These are phyloP conservation scores for Parasitella parasitica DNA, from an alignment of 371 early-diverging fungal genomes.

Conservation along the genomic window DNA sequence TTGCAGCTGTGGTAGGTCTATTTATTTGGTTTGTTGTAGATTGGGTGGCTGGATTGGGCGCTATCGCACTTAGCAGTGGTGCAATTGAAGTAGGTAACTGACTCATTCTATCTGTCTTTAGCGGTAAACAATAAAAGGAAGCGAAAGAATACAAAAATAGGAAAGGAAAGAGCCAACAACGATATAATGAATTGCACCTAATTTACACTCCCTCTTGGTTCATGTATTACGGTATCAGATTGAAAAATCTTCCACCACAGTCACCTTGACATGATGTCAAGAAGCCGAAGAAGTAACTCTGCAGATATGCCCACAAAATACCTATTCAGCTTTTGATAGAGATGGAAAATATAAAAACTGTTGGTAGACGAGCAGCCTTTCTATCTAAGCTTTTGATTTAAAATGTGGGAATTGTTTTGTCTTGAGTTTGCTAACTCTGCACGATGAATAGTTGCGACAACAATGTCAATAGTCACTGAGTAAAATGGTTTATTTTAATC, in stretches of 20 bases:
- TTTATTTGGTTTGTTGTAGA: neutral
- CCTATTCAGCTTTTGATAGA: too few species aligned
- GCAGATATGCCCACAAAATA: too few species aligned
- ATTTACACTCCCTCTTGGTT: neutral
- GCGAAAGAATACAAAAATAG: neutral
- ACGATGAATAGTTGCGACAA: too few species aligned
- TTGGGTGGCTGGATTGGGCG: constrained; percentile 9
- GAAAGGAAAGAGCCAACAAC: neutral
- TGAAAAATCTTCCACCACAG: neutral
- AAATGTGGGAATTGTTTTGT: too few species aligned
- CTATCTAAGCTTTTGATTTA: too few species aligned
- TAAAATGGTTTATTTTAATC: too few species aligned
- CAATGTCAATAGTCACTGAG: too few species aligned
- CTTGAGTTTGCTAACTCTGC: too few species aligned
- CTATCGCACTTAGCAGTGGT: constrained; percentile 16
- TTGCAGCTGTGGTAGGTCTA: constrained; percentile 5
- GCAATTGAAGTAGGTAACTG: constrained; percentile 19
- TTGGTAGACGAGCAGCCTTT: too few species aligned
- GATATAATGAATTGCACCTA: neutral
- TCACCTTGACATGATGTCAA: neutral
- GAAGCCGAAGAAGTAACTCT: too few species aligned
- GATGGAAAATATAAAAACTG: too few species aligned
- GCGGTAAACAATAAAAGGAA: neutral
- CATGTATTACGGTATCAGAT: neutral
- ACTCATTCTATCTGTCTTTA: constrained; percentile 6